A percentile compares a stretch with the other conserved stretches of the same genome.
phyloP scores from a whole-genome alignment of 805 yeast species.

The Yarrowia sp. region DNA sequence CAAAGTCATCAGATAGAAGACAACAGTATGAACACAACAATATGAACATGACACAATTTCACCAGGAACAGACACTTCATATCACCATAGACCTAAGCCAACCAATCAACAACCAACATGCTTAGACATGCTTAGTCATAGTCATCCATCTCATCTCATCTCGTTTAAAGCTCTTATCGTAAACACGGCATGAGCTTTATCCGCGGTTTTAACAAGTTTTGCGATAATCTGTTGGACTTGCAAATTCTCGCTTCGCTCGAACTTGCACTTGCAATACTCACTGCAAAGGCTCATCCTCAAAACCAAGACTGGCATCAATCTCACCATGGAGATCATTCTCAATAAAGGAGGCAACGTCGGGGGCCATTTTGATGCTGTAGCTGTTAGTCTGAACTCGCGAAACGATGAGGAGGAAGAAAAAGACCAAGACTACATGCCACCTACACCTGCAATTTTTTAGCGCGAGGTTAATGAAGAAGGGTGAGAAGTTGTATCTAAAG shows the following conservation, averaged over 20 bases:
- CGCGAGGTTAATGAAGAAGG: neutral
- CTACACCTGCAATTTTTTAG: constrained; percentile 19
- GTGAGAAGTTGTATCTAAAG: too few species aligned
- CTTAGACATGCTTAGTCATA: too few species aligned
- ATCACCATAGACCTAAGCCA: too few species aligned
- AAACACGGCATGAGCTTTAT: too few species aligned
- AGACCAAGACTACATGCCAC: constrained; percentile 3
- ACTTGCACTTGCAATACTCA: neutral
- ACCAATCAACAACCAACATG: too few species aligned
- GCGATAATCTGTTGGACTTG: too few species aligned
- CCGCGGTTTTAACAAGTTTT: too few species aligned
- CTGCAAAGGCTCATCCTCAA: constrained; percentile 34
- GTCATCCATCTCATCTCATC: neutral
- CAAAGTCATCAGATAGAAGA: too few species aligned
- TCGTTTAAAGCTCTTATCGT: too few species aligned
- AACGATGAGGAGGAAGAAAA: constrained; percentile 1
- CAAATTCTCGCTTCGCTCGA: neutral
- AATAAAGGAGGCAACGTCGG: constrained; percentile 29
- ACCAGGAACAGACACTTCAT: too few species aligned
- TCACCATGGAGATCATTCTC: neutral
- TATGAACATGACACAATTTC: too few species aligned
- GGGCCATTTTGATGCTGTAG: constrained; percentile 20
- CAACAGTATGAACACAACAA: too few species aligned
- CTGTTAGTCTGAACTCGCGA: neutral
- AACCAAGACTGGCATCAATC: constrained; percentile 27